Evolutionary conservation across 805 yeast species (phyloP).

Genomic region (Candida manassasensis): DNA sequence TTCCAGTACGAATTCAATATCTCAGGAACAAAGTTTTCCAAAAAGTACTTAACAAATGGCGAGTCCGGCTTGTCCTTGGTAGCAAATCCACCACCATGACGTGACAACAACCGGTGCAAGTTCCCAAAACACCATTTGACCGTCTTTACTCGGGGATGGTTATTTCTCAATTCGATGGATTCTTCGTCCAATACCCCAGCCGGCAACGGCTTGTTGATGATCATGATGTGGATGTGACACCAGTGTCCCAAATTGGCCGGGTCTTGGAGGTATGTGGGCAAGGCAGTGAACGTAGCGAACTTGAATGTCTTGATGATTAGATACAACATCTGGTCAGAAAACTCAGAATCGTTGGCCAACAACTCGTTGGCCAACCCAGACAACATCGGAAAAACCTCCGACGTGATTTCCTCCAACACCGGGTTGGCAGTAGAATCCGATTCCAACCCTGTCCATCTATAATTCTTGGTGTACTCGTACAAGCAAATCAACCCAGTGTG

Average conservation of each 20-base stretch:
- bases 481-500: constrained; percentile 37
- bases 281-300: constrained; percentile 32
- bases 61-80: constrained; percentile 26
- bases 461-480: constrained; percentile 37
- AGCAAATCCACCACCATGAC: constrained; percentile 40
- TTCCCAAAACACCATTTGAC: constrained; percentile 45
- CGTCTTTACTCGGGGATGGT: constrained; percentile 40
- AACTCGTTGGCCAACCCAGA: constrained; percentile 27
- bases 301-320: constrained; percentile 38
- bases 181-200: constrained; percentile 28
- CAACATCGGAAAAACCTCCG: constrained; percentile 32
- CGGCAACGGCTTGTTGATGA: constrained; percentile 38
- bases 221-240: constrained; percentile 36
- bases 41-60: constrained; percentile 28
- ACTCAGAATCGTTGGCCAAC: constrained; percentile 16
- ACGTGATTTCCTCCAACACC: constrained; percentile 34
- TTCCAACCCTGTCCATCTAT: constrained; percentile 46
- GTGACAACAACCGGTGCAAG: constrained; percentile 35
- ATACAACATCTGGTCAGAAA: constrained; percentile 34
- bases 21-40: constrained; percentile 38
- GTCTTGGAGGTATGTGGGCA: constrained; percentile 36
- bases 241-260: constrained; percentile 34
- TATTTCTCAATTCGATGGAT: constrained; percentile 22
- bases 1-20: constrained; percentile 40
- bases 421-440: constrained; percentile 29